Conservation (phyloP, 805 yeast species). For the Torulaspora indica region DNA sequence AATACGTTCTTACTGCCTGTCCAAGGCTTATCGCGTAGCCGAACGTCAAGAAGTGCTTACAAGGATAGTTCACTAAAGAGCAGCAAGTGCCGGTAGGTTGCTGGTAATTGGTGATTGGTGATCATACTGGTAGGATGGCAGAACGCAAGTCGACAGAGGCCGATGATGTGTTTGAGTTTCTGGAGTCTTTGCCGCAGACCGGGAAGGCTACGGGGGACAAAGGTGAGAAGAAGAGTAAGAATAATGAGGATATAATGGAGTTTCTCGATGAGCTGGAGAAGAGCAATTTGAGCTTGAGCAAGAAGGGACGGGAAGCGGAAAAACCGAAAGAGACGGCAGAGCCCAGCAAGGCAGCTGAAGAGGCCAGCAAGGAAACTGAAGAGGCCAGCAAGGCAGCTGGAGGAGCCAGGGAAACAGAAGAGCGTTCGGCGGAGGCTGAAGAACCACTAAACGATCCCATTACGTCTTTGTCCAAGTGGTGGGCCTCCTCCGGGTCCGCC, state of each 20-base stretch:
- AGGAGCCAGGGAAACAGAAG: conserved; percentile 16
- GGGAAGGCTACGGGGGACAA: conserved; percentile 14
- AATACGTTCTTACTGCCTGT: background rate
- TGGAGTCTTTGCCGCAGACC: conserved; percentile 72
- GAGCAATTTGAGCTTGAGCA: conserved; percentile 43
- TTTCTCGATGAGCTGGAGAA: conserved; percentile 65
- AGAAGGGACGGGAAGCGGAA: conserved; percentile 14
- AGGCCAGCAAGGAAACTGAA: conserved; percentile 17
- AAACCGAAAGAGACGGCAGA: conserved; percentile 14
- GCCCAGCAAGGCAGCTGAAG: conserved; percentile 10
- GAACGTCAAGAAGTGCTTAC: background rate
- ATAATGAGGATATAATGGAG: conserved; percentile 40
- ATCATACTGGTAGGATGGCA: no score
- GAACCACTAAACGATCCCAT: conserved; percentile 52
- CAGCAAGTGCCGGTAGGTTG: no score
- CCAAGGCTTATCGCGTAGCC: background rate
- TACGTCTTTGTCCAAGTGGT: conserved; percentile 65
- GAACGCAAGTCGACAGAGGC: conserved; percentile 45
- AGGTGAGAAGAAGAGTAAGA: conserved; percentile 37
- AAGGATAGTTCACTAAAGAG: no score
- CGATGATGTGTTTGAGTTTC: conserved; percentile 73
- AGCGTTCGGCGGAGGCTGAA: no score
- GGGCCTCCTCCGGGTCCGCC: conserved; percentile 64
- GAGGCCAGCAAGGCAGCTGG: conserved; percentile 12
- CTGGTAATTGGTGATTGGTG: no score